A percentile compares a stretch with the other conserved stretches of the same genome.
phyloP scores from a whole-genome alignment of 73 alveolate genomes.

The Paramecium sexaurelia region DNA sequence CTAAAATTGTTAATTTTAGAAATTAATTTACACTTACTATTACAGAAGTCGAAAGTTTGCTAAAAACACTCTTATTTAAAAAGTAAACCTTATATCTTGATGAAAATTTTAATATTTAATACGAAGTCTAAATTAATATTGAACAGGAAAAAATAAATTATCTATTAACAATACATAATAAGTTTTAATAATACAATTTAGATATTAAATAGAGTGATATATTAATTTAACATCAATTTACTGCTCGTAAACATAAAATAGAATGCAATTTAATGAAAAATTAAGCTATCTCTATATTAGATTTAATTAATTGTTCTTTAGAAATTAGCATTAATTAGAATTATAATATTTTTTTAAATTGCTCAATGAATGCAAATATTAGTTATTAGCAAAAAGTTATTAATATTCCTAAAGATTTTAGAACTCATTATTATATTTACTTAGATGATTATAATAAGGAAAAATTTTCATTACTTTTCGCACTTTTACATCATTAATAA shows the following conservation, averaged over 20 bases:
- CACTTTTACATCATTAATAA: neutral
- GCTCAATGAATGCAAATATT: neutral
- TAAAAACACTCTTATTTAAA: constrained; percentile 1
- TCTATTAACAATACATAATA: neutral
- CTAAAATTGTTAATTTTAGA: neutral
- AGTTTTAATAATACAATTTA: neutral
- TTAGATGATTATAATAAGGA: neutral
- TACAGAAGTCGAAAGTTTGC: neutral
- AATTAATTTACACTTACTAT: neutral
- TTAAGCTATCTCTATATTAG: neutral
- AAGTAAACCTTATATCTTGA: neutral
- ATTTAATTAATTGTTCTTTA: neutral
- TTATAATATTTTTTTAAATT: neutral
- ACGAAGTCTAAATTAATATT: neutral
- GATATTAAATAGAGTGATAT: neutral
- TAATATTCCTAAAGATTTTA: constrained; percentile 20
- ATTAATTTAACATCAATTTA: neutral
- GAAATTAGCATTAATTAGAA: neutral
- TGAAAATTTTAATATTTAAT: neutral
- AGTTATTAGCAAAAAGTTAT: neutral
- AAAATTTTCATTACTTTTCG: neutral
- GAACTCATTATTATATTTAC: neutral
- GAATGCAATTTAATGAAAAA: neutral
- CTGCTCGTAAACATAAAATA: neutral
- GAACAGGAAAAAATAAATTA: neutral